Conservation (phyloP, 306 rosid genomes). For the Mimosa pudica region DNA sequence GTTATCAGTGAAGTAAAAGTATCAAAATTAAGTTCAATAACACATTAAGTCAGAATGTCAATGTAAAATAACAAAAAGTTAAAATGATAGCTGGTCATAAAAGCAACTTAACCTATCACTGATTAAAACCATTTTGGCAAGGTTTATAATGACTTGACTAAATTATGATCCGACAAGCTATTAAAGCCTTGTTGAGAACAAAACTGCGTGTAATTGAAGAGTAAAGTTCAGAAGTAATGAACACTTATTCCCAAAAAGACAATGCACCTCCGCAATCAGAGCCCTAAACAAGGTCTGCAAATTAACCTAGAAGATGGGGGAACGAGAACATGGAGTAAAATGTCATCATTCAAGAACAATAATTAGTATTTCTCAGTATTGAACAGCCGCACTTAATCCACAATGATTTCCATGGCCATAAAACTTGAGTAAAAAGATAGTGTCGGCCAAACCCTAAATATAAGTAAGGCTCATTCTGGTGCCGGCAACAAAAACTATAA, state of each 20-base stretch:
- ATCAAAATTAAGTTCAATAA: not conserved
- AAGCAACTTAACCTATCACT: not conserved
- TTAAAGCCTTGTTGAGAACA: not conserved
- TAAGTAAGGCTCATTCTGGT: not conserved
- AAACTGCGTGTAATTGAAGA: slow-evolving; percentile 12
- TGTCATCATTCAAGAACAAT: not conserved
- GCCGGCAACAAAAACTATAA: not conserved
- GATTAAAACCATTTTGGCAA: slow-evolving; percentile 4
- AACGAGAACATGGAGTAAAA: not conserved
- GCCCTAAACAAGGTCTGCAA: not conserved
- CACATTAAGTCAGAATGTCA: not conserved
- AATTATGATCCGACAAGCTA: not conserved
- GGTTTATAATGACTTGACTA: slow-evolving; percentile 1
- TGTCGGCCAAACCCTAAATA: not conserved
- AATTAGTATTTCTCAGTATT: not conserved
- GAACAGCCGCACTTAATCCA: not conserved
- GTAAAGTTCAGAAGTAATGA: not conserved
- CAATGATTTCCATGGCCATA: not conserved
- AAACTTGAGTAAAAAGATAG: not conserved
- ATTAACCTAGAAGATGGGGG: not conserved
- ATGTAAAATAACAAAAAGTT: not conserved
- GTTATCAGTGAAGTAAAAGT: not conserved
- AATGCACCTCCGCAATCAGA: slow-evolving; percentile 8
- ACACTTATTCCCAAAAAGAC: not conserved
- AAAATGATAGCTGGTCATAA: not conserved